Conservation (phyloP, 257 asterid species). For the Agastache rugosa region DNA sequence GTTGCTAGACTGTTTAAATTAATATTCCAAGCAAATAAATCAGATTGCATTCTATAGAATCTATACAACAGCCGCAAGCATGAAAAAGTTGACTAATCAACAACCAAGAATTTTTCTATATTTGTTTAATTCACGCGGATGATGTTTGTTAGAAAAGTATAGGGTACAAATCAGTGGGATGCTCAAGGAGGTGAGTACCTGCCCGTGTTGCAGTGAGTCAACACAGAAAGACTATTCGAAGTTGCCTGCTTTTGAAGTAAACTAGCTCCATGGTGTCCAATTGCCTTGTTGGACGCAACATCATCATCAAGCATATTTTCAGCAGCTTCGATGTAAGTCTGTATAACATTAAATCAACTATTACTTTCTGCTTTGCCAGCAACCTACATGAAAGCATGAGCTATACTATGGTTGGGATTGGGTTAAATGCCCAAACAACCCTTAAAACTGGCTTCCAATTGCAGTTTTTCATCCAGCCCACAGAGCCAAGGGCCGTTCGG, state of each 20-base stretch:
- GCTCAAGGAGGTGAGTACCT: constrained; percentile 51
- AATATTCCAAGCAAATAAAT: no score
- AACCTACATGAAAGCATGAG: constrained; percentile 20
- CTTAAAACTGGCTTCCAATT: background rate
- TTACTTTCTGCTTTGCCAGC: constrained; percentile 1
- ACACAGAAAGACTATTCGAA: constrained; percentile 59
- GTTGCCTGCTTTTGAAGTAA: constrained; percentile 51
- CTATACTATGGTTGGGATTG: background rate
- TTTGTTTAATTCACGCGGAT: constrained; percentile 3
- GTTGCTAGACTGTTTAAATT: constrained; percentile 74
- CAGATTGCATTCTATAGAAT: background rate
- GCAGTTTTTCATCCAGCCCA: background rate
- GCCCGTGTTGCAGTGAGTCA: constrained; percentile 99
- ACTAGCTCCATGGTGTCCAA: constrained; percentile 81
- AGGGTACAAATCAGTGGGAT: background rate
- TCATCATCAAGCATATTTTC: constrained; percentile 90
- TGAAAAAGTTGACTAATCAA: constrained; percentile 2
- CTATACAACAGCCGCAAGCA: constrained; percentile 9
- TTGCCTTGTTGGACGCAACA: constrained; percentile 88
- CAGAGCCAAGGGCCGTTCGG: background rate
- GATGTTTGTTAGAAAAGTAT: constrained; percentile 14
- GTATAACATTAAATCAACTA: constrained; percentile 21
- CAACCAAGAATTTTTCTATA: background rate
- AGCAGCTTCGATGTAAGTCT: constrained; percentile 87
- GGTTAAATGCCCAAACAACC: background rate